Conservation (phyloP, 2,329 filamentous ascomycete species). For the Clonostachys rhizophaga region DNA sequence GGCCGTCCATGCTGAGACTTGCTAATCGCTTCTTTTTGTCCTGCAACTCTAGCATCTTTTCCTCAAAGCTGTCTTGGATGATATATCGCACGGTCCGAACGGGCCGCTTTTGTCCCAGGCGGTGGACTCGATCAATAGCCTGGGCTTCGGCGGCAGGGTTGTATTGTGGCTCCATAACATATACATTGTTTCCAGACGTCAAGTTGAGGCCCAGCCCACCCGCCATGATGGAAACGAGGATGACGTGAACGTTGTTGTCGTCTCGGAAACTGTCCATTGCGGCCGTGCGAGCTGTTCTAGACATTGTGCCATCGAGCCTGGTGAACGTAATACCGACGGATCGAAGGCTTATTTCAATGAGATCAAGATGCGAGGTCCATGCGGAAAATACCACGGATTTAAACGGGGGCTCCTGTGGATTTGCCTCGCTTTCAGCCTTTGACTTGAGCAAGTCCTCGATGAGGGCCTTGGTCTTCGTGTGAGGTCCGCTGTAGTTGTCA, state of each 20-base stretch:
- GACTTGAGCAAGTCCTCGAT: constrained; percentile 67
- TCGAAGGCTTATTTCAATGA: constrained; percentile 79
- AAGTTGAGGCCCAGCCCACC: constrained; percentile 90
- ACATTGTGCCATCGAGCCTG: constrained; percentile 90
- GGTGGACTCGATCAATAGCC: constrained; percentile 88
- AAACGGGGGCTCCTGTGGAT: constrained; percentile 66
- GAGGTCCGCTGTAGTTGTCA: constrained; percentile 74
- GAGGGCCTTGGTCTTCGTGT: constrained; percentile 86
- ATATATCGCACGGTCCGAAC: constrained; percentile 87
- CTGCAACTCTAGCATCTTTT: constrained; percentile 86
- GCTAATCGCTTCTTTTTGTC: constrained; percentile 91
- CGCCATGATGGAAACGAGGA: constrained; percentile 88
- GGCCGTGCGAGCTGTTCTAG: constrained; percentile 64
- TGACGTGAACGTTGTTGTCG: constrained; percentile 67
- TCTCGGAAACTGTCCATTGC: constrained; percentile 77
- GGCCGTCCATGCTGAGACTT: constrained; percentile 74
- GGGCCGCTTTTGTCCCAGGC: constrained; percentile 82
- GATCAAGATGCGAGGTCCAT: constrained; percentile 93
- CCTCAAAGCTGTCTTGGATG: constrained; percentile 87
- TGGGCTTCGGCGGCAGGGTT: constrained; percentile 95
- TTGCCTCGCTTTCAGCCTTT: constrained; percentile 54
- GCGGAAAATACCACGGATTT: constrained; percentile 94
- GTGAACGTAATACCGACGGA: constrained; percentile 62
- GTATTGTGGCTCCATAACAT: constrained; percentile 98
- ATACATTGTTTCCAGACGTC: constrained; percentile 80